phyloP scores from a whole-genome alignment of 164 flowering plant genomes.

The Paratinospora sagittata region DNA sequence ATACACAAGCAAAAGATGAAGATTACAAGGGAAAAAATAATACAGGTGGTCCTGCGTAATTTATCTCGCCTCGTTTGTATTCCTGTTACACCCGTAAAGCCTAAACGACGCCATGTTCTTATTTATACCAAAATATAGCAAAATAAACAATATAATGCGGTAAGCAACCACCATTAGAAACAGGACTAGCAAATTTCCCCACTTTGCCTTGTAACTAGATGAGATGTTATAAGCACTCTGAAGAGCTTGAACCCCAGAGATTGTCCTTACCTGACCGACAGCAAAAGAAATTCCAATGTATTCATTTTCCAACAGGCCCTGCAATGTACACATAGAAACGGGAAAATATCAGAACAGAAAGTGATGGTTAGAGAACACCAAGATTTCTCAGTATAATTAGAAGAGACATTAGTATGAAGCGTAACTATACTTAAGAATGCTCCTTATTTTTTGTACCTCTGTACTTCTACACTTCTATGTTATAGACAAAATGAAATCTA shows the following conservation, averaged over 20 bases:
- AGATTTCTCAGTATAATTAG: not conserved
- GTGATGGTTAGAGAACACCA: not conserved
- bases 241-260: slow-evolving; percentile 80
- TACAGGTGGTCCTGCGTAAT: slow-evolving; percentile 6
- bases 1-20: not conserved
- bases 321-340: slow-evolving; percentile 16
- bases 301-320: slow-evolving; percentile 97
- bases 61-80: slow-evolving; percentile 38
- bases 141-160: too few relatives aligned
- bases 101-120: too few relatives aligned
- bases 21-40: not conserved
- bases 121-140: too few relatives aligned
- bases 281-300: slow-evolving; percentile 75
- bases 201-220: slow-evolving; percentile 51
- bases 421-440: not conserved
- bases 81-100: slow-evolving; percentile 33
- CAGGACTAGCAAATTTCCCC: slow-evolving; percentile 76
- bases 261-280: slow-evolving; percentile 83
- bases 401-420: not conserved
- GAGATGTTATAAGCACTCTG: slow-evolving; percentile 63
- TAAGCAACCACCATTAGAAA: too few relatives aligned
- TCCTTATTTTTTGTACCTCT: not conserved
- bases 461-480: not conserved
- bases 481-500: not conserved
- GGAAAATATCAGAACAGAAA: not conserved